A percentile compares a stretch with the other conserved stretches of the same genome.
Evolutionary conservation across 2,329 filamentous ascomycete species (phyloP).

Genomic region (Bipolaris gigantea): DNA sequence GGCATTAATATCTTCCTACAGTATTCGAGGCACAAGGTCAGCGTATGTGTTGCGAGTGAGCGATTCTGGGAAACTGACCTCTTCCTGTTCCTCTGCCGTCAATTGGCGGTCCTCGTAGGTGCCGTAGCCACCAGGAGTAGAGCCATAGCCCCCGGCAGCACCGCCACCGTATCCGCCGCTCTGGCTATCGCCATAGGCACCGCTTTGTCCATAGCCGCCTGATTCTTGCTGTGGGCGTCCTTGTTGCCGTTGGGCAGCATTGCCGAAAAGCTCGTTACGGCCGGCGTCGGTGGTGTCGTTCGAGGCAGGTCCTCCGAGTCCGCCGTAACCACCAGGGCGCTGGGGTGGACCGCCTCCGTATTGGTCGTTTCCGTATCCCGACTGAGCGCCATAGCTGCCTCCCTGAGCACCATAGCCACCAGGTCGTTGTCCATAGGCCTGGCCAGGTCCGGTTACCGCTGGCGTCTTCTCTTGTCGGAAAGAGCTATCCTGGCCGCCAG

Average conservation of each 20-base stretch:
- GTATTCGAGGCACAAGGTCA: background rate
- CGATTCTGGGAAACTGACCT: slow-evolving; percentile 34
- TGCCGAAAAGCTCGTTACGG: slow-evolving; percentile 67
- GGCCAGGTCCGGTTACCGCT: slow-evolving; percentile 46
- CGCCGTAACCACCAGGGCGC: slow-evolving; percentile 46
- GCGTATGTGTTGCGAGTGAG: background rate
- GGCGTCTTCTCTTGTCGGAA: slow-evolving; percentile 50
- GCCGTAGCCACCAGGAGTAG: slow-evolving; percentile 46
- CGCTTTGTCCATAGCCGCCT: slow-evolving; percentile 20
- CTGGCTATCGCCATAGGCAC: slow-evolving; percentile 25
- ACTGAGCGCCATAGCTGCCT: slow-evolving; percentile 34
- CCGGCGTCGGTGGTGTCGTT: slow-evolving; percentile 58
- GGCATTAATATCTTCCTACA: slow-evolving; percentile 64
- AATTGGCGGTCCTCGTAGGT: slow-evolving; percentile 71
- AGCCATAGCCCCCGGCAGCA: slow-evolving; percentile 25
- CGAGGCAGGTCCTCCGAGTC: slow-evolving; percentile 40
- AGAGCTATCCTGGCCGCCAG: slow-evolving; percentile 34
- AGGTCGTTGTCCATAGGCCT: slow-evolving; percentile 45
- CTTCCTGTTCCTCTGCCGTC: slow-evolving; percentile 76
- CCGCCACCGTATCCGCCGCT: slow-evolving; percentile 27
- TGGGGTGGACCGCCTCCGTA: slow-evolving; percentile 49
- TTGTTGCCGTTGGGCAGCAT: slow-evolving; percentile 55
- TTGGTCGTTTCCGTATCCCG: slow-evolving; percentile 52
- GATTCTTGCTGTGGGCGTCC: slow-evolving; percentile 44
- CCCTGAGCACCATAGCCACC: slow-evolving; percentile 34